These are phyloP conservation scores for Paraleonurus japonicus DNA, from an alignment of 257 asterid species.

Conservation along the genomic window DNA sequence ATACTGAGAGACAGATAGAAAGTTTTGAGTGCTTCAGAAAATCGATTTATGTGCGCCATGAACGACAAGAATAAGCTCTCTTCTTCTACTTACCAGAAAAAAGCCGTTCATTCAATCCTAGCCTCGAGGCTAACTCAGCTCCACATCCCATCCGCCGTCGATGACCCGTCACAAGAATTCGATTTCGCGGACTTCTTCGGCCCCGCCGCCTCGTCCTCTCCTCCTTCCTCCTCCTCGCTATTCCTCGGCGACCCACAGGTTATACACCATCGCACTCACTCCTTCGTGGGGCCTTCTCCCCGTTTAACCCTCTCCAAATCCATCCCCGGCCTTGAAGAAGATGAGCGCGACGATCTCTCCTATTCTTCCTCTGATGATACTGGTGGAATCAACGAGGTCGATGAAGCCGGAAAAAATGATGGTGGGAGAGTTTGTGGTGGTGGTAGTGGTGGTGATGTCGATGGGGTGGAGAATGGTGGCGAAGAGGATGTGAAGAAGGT, in stretches of 20 bases:
- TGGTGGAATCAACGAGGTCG: conserved; percentile 22
- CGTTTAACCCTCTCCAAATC: conserved; percentile 69
- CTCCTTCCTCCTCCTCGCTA: conserved; percentile 47
- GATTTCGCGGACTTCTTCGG: conserved; percentile 83
- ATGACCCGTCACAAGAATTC: conserved; percentile 55
- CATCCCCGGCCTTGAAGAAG: conserved; percentile 41
- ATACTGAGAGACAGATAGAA: background rate
- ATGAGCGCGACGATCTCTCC: conserved; percentile 45
- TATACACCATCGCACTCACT: conserved; percentile 77
- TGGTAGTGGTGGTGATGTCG: conserved; percentile 21
- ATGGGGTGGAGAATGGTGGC: conserved; percentile 20
- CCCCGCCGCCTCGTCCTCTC: conserved; percentile 48
- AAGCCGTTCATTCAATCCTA: conserved; percentile 52
- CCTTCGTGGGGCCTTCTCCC: conserved; percentile 90
- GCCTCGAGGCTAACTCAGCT: conserved; percentile 67
- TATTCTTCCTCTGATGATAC: conserved; percentile 55
- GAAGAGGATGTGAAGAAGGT: conserved; percentile 32
- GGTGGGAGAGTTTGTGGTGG: conserved; percentile 18
- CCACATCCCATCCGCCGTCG: conserved; percentile 60
- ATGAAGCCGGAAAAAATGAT: conserved; percentile 1
- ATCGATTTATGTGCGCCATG: conserved; percentile 26
- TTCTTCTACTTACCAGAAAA: conserved; percentile 44
- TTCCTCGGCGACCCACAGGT: conserved; percentile 70
- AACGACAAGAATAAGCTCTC: conserved; percentile 15
- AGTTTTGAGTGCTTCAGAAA: background rate